Evolutionary conservation across 106 monocot species (phyloP).

Genomic region (Dioscorea zingiberensis): DNA sequence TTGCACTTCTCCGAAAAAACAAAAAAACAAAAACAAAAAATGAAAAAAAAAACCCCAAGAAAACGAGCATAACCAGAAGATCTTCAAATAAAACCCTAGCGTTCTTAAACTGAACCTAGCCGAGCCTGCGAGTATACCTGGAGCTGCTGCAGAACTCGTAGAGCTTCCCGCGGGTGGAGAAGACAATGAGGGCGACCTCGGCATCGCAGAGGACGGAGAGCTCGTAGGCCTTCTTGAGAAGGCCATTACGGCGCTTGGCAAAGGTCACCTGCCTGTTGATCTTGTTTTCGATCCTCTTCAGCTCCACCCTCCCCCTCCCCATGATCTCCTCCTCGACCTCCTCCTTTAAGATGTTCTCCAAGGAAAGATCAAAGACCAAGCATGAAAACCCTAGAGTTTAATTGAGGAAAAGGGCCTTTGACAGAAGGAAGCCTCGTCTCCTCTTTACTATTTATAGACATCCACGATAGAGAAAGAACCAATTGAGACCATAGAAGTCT

Average conservation of each 20-base stretch:
- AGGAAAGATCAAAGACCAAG: slow-evolving; percentile 2
- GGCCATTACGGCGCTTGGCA: slow-evolving; percentile 7
- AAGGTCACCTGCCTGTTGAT: slow-evolving; percentile 15
- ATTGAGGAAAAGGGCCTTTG: not conserved
- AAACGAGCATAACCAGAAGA: no score
- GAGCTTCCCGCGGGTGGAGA: slow-evolving; percentile 13
- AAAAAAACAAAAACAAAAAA: no score
- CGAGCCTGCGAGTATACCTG: no score
- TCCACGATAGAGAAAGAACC: no score
- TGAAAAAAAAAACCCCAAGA: no score
- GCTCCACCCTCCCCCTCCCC: slow-evolving; percentile 18
- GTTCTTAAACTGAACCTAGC: no score
- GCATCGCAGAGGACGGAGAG: slow-evolving; percentile 6
- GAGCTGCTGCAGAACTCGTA: slow-evolving; percentile 5
- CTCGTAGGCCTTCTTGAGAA: slow-evolving; percentile 12
- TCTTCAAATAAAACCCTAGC: no score
- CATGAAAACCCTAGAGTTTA: no score
- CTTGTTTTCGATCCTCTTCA: slow-evolving; percentile 13
- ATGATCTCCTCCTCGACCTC: slow-evolving; percentile 1
- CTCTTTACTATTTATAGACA: not conserved
- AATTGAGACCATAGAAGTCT: no score
- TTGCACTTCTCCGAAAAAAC: no score
- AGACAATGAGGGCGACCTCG: slow-evolving; percentile 8
- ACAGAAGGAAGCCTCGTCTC: no score
- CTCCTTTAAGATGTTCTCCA: no score